Base-by-base conservation (phyloP, 2,329 filamentous ascomycete genomes). In the Ustilaginoidea virens region DNA sequence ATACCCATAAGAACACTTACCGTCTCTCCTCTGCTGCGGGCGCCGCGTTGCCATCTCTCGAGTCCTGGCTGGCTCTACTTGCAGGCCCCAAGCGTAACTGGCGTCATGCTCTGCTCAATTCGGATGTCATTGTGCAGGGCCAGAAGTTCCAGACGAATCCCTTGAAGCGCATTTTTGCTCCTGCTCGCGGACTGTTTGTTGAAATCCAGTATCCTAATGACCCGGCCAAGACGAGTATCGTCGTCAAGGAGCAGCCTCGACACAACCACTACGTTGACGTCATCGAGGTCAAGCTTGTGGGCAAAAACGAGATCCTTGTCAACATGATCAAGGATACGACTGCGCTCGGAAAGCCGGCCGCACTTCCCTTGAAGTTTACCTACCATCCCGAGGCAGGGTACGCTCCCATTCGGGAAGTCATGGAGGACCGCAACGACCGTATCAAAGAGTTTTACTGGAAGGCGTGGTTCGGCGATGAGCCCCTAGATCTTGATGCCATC, bases 391-490 rank as follows among this genome's bases (percentile, higher is more conserved):
- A 96, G 55, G 79, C 83, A 32, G 90, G 90, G 17, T 98, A 94
- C 50, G 87, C 92, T n/a, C 90, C 90, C 12, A 93, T 98, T 41
- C 79, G 79, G 36, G 90, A 98, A 55, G 80, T 96, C 38, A 98
- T 98, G 90, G 72, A 85, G 20, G 79, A 73, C 31, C 83, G 90
- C 48, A 98, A 98, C 51, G 87, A 98, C 50, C 80, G 83, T 39
- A 96, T 98, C 65, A 98, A 98, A 66, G 82, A 93, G 55, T 98
- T 98, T 54, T 98, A 98, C 67, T 98, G 92, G 74, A 76, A 77
- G 42, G 77, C 92, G 40, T 98, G 90, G 90, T 98, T 98, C 44
- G 90, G 85, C 23, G 69, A 86, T 35, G 86, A 93, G 46, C 57
- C 67, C 24, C 67, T 92, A 28, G 77, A 92, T 31, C 80, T 94